phyloP scores from a whole-genome alignment of 495 filamentous ascomycete species.

The Polyplosphaeria fusca region DNA sequence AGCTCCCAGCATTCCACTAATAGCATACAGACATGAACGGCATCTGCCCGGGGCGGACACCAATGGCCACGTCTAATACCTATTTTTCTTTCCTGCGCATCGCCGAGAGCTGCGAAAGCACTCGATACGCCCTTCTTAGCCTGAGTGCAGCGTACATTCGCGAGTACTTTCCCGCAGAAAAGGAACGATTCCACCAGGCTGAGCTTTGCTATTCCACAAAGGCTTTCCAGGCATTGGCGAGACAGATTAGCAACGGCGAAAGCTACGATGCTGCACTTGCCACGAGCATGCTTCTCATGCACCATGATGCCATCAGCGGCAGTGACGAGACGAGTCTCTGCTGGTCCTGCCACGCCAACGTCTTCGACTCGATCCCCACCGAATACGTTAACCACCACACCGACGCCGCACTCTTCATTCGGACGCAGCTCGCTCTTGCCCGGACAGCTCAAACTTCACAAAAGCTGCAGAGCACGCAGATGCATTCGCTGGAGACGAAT shows the following conservation, averaged over 20 bases:
- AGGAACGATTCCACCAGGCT: slow-evolving; percentile 26
- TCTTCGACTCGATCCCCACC: slow-evolving; percentile 23
- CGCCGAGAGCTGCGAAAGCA: slow-evolving; percentile 20
- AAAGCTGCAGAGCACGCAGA: slow-evolving; percentile 12
- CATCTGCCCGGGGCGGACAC: slow-evolving; percentile 27
- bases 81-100: slow-evolving; percentile 17
- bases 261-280: slow-evolving; percentile 19
- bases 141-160: slow-evolving; percentile 26
- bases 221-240: slow-evolving; percentile 15
- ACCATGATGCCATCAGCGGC: slow-evolving; percentile 24
- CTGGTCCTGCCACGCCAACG: slow-evolving; percentile 27
- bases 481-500: slow-evolving; percentile 20
- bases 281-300: slow-evolving; percentile 28
- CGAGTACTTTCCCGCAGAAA: slow-evolving; percentile 24
- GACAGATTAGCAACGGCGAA: slow-evolving; percentile 24
- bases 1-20: background rate
- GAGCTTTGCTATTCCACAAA: slow-evolving; percentile 25
- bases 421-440: slow-evolving; percentile 20
- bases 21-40: slow-evolving; percentile 16
- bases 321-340: slow-evolving; percentile 22
- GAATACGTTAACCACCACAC: slow-evolving; percentile 13
- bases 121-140: slow-evolving; percentile 26
- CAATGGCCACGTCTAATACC: slow-evolving; percentile 9
- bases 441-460: slow-evolving; percentile 19
- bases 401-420: slow-evolving; percentile 23